These are phyloP conservation scores for Tylopilus felleus DNA, from an alignment of 768 basidiomycete species.

Conservation along the genomic window DNA sequence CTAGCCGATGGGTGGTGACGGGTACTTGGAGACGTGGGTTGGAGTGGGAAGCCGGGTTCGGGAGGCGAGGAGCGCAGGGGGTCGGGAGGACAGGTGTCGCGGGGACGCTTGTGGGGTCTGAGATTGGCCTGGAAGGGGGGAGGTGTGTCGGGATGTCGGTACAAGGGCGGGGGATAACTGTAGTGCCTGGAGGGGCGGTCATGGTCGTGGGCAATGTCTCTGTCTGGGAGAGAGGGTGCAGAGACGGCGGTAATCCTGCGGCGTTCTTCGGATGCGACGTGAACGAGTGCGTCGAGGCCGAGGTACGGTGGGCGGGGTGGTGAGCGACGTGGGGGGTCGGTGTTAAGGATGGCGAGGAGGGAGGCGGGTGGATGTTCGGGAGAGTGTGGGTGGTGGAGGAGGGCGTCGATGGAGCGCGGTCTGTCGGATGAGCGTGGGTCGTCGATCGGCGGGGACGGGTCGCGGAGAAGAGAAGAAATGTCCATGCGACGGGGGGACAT, in stretches of 20 bases:
- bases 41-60: constrained; percentile 1
- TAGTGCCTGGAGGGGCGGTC: constrained; percentile 11
- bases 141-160: neutral
- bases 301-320: neutral
- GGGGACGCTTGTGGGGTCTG: constrained; percentile 26
- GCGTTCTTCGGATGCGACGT: constrained; percentile 67
- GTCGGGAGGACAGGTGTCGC: constrained; percentile 10
- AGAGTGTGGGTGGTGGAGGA: too few relatives aligned
- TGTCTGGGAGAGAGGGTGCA: neutral
- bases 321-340: neutral
- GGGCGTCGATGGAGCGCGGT: neutral
- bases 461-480: constrained; percentile 70
- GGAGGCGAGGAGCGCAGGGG: constrained; percentile 16
- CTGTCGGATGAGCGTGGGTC: neutral
- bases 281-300: constrained; percentile 65
- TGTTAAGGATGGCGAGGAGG: constrained; percentile 23
- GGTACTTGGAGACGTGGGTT: constrained; percentile 14
- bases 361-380: constrained; percentile 7
- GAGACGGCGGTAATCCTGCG: constrained; percentile 40
- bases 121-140: constrained; percentile 1
- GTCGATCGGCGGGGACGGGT: constrained; percentile 8
- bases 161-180: neutral
- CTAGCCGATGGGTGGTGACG: constrained; percentile 24
- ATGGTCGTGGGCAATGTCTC: constrained; percentile 18
- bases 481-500: constrained; percentile 71